Base-by-base conservation (phyloP, 1,139 yeast genomes). In the Protomyces lactucae-debilis region DNA sequence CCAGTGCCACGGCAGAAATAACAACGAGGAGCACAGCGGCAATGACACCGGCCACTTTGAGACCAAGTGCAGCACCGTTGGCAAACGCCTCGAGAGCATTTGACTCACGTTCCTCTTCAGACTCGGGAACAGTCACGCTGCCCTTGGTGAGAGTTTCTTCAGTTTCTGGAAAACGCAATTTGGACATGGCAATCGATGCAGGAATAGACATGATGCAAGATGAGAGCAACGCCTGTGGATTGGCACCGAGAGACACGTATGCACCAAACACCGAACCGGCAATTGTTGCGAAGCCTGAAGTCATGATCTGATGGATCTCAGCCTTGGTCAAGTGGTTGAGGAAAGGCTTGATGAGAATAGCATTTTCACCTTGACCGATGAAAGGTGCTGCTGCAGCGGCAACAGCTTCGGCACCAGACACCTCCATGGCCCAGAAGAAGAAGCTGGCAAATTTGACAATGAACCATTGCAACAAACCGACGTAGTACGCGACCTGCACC, bases 171-270 rank as follows among this genome's bases (percentile, higher is more conserved):
- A 76, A 78, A 73, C 88, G 79, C 69, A 85, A 77, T 72, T 84
- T 84, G 18, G 88, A 83, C 32, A 84, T 82, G 9, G 87, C 86
- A 67, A 85, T 76, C 9, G 87, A 82, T 37, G 86, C 86, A 5
- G 88, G 88, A 72, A 85, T 84, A 1, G 87, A 84, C 88, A 85
- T 85, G 67, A 85, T 86, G 78, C 88, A 85, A 35, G 87, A 82
- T 23, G 86, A 82, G 32, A 85, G 83, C 70, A 85, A 77, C 6
- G 87, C 87, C 72, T 84, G 86, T 1, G 88, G 80, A 69, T 83
- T 83, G 69, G 84, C 79, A 54, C 88, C 88, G 73, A 85, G 78
- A 3, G 85, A 85, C 70, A 85, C 84, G 71, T 85, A 85, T 10
- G 87, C 83, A 10, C 83, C 87, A 69, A 85, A 78, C 36, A 84